phyloP scores from a whole-genome alignment of 441 rosid species.

The Populus hybrid region DNA sequence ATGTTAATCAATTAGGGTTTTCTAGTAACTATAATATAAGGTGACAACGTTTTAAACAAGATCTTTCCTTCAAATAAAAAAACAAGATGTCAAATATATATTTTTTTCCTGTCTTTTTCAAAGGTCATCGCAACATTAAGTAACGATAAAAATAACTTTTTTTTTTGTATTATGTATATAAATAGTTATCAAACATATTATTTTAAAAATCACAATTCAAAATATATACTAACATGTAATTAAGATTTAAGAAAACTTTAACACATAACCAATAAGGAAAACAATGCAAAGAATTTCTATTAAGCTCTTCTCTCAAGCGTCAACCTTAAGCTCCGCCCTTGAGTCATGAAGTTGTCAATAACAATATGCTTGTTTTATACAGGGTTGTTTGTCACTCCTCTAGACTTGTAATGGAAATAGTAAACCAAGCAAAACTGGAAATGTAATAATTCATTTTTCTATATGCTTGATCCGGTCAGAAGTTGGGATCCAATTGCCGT shows the following conservation, averaged over 20 bases:
- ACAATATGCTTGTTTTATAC: background rate
- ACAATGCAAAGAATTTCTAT: background rate
- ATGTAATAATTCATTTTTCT: background rate
- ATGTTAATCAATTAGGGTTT: no score
- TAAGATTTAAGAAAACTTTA: background rate
- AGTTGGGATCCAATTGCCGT: background rate
- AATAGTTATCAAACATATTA: background rate
- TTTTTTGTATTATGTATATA: no score
- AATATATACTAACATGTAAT: background rate
- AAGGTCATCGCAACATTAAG: accelerated
- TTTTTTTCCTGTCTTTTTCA: no score
- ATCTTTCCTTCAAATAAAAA: no score
- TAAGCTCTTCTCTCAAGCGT: background rate
- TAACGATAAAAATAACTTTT: accelerated
- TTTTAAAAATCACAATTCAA: background rate
- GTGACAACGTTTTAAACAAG: no score
- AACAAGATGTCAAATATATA: no score
- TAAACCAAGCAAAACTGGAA: background rate
- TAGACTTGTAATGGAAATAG: background rate
- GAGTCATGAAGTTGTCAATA: background rate
- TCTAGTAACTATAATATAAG: no score
- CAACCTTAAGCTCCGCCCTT: background rate
- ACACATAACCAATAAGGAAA: background rate
- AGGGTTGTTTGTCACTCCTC: background rate
- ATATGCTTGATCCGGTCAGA: background rate